A percentile compares a stretch with the other conserved stretches of the same genome.
Evolutionary conservation across 345 rosid genomes (phyloP).

Genomic region (Eucalyptus brandiana): DNA sequence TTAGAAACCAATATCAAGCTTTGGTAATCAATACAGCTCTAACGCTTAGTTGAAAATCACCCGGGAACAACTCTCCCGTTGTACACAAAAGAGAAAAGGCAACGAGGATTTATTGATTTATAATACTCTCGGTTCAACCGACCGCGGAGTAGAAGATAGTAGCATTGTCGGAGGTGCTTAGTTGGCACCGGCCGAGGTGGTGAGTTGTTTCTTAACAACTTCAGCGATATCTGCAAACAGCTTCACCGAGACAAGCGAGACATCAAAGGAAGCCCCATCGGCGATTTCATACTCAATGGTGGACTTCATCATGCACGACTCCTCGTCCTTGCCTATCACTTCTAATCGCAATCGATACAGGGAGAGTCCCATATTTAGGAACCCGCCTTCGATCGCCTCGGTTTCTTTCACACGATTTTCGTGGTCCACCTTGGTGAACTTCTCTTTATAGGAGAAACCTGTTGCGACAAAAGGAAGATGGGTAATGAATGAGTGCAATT

Average conservation of each 20-base stretch:
- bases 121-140: no score
- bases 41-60: no score
- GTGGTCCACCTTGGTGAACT: not conserved
- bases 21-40: no score
- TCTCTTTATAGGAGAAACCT: not conserved
- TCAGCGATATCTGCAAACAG: not conserved
- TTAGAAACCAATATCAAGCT: no score
- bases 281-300: not conserved
- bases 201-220: not conserved
- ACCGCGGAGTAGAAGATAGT: accelerated
- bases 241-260: not conserved
- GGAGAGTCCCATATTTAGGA: not conserved
- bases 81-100: no score
- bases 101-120: no score
- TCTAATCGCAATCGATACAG: not conserved
- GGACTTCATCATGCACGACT: not conserved
- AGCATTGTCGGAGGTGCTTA: not conserved
- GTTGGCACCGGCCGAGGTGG: not conserved
- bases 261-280: not conserved
- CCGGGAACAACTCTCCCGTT: no score
- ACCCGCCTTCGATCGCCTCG: slow-evolving; percentile 1
- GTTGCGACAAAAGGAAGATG: not conserved
- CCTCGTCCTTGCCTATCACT: not conserved
- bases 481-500: not conserved
- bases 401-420: not conserved